Evolutionary conservation across 441 rosid genomes (phyloP).

Genomic region (Omphalea diandra): DNA sequence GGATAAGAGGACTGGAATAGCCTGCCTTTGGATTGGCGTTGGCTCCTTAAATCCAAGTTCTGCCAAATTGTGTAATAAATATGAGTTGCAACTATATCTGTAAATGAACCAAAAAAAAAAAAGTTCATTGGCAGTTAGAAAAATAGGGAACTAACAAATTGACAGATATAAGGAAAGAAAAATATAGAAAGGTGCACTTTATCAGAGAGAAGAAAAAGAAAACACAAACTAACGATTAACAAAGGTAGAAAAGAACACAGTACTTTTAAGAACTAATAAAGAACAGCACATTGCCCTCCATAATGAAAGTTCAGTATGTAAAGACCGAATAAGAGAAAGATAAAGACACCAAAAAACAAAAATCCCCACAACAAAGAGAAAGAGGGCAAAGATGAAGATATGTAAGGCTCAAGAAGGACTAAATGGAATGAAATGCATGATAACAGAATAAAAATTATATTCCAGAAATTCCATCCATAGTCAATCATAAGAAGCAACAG

Average conservation of each 20-base stretch:
- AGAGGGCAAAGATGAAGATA: not conserved
- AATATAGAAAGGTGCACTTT: not conserved
- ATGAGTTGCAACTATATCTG: constrained; percentile 69
- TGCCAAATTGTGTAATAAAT: constrained; percentile 60
- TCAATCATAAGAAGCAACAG: too few relatives aligned
- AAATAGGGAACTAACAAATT: not conserved
- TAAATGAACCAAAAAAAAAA: constrained; percentile 14
- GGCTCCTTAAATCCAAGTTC: constrained; percentile 90
- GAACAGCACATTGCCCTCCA: too few relatives aligned
- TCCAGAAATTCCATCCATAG: too few relatives aligned
- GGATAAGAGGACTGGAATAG: constrained; percentile 77
- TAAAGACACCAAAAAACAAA: not conserved
- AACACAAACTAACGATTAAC: too few relatives aligned
- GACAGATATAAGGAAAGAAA: not conserved
- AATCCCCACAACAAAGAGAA: not conserved
- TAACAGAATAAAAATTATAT: too few relatives aligned
- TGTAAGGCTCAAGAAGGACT: not conserved
- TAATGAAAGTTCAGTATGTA: not conserved
- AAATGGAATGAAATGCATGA: not conserved
- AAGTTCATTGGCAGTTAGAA: constrained; percentile 8
- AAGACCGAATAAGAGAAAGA: not conserved
- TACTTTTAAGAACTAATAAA: too few relatives aligned
- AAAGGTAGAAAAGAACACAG: too few relatives aligned
- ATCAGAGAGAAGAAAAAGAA: not conserved
- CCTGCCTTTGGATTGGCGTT: constrained; percentile 96